Evolutionary conservation across 208 protist species (phyloP).

Genomic region (Crithidia expoeki): DNA sequence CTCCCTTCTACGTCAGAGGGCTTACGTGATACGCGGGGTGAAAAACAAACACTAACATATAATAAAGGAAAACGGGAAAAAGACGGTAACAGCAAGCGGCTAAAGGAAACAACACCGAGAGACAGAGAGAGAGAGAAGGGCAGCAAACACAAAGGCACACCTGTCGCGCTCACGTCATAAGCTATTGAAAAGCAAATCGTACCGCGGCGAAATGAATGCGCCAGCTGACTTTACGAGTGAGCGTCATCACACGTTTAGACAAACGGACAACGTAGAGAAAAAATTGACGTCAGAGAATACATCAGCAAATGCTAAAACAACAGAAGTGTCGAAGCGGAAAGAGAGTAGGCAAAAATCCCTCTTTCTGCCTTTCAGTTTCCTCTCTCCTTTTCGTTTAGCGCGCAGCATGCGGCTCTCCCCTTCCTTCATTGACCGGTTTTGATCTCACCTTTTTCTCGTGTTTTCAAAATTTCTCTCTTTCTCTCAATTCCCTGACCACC

Average conservation of each 20-base stretch:
- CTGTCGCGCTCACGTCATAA: too few relatives aligned
- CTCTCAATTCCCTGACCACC: not conserved
- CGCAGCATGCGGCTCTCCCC: not conserved
- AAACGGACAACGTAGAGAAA: too few relatives aligned
- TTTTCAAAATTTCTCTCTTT: not conserved
- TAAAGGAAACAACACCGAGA: not conserved
- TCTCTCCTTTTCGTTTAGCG: not conserved
- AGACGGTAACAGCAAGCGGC: constrained; percentile 1
- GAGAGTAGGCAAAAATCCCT: not conserved
- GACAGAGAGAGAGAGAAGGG: not conserved
- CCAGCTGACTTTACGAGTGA: too few relatives aligned
- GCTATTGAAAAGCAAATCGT: not conserved
- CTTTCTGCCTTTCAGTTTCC: constrained; percentile 9
- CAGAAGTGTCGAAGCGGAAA: not conserved
- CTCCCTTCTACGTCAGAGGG: constrained; percentile 25
- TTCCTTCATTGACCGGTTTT: not conserved
- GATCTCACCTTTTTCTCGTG: not conserved
- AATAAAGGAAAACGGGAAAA: constrained; percentile 12
- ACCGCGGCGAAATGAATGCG: too few relatives aligned
- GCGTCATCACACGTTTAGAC: too few relatives aligned
- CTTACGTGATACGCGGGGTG: constrained; percentile 6
- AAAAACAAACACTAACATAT: constrained; percentile 10
- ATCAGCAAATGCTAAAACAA: not conserved
- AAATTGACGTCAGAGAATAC: too few relatives aligned
- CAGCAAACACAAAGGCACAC: not conserved